Evolutionary conservation across 176 grass and related monocot genomes (phyloP).

Genomic region (Oryza brachyantha): DNA sequence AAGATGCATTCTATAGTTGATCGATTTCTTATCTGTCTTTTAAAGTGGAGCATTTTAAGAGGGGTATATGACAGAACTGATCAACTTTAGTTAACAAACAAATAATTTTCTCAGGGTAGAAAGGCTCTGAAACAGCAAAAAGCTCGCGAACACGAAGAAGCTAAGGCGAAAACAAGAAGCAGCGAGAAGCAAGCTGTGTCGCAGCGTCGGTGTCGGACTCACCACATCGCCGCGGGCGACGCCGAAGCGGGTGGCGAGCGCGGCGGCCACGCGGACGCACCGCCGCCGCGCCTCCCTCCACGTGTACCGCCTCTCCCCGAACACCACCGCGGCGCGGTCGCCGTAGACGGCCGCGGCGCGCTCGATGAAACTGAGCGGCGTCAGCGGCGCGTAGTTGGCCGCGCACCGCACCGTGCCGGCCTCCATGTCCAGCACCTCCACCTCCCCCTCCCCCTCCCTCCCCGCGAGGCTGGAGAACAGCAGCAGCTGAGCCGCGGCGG

Average conservation of each 20-base stretch:
- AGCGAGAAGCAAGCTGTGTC: neutral
- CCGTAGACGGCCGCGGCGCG: constrained; percentile 63
- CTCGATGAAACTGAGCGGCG: constrained; percentile 71
- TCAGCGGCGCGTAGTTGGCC: constrained; percentile 63
- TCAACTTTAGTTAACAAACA: too few species aligned
- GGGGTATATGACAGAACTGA: too few species aligned
- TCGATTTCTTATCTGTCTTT: too few species aligned
- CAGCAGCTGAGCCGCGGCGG: neutral
- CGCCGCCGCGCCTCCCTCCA: constrained; percentile 44
- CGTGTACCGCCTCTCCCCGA: constrained; percentile 31
- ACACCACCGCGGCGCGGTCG: constrained; percentile 37
- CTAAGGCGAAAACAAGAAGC: neutral
- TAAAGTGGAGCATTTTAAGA: too few species aligned
- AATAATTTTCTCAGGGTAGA: too few species aligned
- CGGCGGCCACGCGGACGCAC: constrained; percentile 56
- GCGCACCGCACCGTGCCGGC: constrained; percentile 55
- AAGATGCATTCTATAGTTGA: too few species aligned
- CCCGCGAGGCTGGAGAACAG: constrained; percentile 18
- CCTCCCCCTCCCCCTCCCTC: neutral
- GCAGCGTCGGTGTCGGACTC: constrained; percentile 6
- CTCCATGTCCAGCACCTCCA: constrained; percentile 37
- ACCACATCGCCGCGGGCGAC: constrained; percentile 61
- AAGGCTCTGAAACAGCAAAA: neutral
- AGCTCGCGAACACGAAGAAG: too few species aligned
- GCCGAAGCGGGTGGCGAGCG: constrained; percentile 42